Evolutionary conservation across 2,329 filamentous ascomycete genomes (phyloP), one percentile per base, ranked within the genome.

Genomic region (Septoria linicola): DNA sequence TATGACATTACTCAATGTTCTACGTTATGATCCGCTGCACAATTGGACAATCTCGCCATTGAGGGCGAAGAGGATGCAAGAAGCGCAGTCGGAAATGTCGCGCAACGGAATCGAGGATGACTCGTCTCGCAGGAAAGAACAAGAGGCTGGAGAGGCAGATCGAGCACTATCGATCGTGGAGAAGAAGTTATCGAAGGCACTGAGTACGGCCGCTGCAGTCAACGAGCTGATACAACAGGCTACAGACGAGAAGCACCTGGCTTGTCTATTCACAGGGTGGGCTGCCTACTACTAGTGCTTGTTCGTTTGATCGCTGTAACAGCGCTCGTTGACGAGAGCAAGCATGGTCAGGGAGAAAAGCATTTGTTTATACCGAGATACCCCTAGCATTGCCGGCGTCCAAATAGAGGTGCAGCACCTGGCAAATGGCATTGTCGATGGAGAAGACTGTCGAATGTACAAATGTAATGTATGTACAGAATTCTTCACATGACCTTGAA

Each of bases 221-320:
- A 97, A 96, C 65, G 93, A 99, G 67, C 73, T 99, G 58, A 99
- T 99, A 59, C 93, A 96, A 68, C 88, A 95, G 72, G 92, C 93
- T 6, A 92, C 87, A 1, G 93, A 99, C 70, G 91, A 96, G 73
- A 81, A 82, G 60, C 96, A 99, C 67, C 69, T 99, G 64, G 92
- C 93, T 2, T 84, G 96, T 35, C 72, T 99, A 62, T 99, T 92
- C 74, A 55, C 51, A 35, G 68, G 68, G 7, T 68, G 66, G 67
- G 62, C 63, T 36, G 66, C 67, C 4, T 68, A 41, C 30, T 63
- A 42, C 39, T 64, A 53, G 50, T 11, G 44, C 14, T 14, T 23
- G 34, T 8, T 17, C 8, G 14, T n/a, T 20, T n/a, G n/a, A n/a
- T n/a, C n/a, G n/a, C n/a, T n/a, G n/a, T n/a, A n/a, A n/a, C n/a